Evolutionary conservation across 2,329 filamentous ascomycete species (phyloP).

Genomic region (Claviceps digitariae): DNA sequence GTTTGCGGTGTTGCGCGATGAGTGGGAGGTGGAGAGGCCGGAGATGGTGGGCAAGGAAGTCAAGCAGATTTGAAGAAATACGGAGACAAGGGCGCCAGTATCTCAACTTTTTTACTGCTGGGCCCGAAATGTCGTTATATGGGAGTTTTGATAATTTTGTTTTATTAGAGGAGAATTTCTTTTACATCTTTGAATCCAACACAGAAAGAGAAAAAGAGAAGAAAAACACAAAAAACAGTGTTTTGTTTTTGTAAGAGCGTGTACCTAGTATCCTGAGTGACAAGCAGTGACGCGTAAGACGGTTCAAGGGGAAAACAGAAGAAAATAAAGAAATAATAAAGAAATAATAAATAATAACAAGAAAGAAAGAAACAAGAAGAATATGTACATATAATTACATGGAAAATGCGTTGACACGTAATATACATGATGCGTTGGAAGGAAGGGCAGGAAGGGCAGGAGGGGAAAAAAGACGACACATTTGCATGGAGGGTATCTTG

Average conservation of each 20-base stretch:
- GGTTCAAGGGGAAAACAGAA: background rate
- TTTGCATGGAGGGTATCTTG: conserved; percentile 5
- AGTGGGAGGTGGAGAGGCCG: conserved; percentile 85
- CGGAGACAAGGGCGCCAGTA: background rate
- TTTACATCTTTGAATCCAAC: too few species aligned
- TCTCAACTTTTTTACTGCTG: background rate
- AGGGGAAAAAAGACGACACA: background rate
- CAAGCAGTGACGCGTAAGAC: too few species aligned
- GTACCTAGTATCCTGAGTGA: too few species aligned
- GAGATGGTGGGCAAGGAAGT: conserved; percentile 83
- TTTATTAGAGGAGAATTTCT: too few species aligned
- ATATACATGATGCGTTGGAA: background rate
- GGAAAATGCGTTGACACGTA: background rate
- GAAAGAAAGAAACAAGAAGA: too few species aligned
- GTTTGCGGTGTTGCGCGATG: conserved; percentile 80
- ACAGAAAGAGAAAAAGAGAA: too few species aligned
- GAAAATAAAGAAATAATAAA: background rate
- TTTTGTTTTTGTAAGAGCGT: too few species aligned
- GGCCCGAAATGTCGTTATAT: background rate
- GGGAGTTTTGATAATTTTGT: too few species aligned
- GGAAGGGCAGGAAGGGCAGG: too few species aligned
- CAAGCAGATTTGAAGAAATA: conserved; percentile 54
- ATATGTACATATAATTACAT: too few species aligned
- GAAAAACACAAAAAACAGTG: too few species aligned
- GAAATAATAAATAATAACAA: background rate